These are phyloP conservation scores for Sporothrix curviconia DNA, from an alignment of 2,329 filamentous ascomycete genomes.

Conservation along the genomic window DNA sequence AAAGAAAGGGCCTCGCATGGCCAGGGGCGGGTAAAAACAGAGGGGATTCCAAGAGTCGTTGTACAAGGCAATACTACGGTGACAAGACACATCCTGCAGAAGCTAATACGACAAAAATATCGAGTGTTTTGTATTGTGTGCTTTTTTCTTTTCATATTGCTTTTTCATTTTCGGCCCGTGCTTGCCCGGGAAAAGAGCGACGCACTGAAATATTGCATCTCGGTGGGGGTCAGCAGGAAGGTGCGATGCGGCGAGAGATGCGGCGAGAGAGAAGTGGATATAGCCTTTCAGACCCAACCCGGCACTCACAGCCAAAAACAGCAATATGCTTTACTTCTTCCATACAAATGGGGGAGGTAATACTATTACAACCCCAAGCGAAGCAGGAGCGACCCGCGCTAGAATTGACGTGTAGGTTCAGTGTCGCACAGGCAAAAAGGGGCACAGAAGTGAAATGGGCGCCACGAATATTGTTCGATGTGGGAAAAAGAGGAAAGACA, in stretches of 20 bases:
- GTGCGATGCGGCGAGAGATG: no score
- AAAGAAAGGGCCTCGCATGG: neutral
- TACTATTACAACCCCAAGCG: neutral
- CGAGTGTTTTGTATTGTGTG: neutral
- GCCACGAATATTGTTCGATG: neutral
- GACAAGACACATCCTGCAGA: neutral
- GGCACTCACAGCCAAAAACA: no score
- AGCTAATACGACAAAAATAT: neutral
- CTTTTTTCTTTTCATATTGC: neutral
- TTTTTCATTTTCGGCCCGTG: no score
- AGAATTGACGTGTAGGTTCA: neutral
- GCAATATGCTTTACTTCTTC: no score
- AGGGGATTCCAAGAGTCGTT: no score
- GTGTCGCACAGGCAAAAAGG: neutral
- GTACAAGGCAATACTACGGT: neutral
- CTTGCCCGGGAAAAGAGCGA: no score
- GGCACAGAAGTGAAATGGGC: no score
- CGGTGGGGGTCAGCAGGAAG: conserved; percentile 4
- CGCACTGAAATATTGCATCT: neutral
- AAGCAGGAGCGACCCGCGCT: neutral
- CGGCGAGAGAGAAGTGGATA: no score
- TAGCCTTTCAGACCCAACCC: no score
- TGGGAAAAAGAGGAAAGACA: no score
- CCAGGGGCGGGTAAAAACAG: neutral
- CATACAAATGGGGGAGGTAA: no score